phyloP scores from a whole-genome alignment of 1,284 basidiomycete genomes.

The Rhodotorula sp. region DNA sequence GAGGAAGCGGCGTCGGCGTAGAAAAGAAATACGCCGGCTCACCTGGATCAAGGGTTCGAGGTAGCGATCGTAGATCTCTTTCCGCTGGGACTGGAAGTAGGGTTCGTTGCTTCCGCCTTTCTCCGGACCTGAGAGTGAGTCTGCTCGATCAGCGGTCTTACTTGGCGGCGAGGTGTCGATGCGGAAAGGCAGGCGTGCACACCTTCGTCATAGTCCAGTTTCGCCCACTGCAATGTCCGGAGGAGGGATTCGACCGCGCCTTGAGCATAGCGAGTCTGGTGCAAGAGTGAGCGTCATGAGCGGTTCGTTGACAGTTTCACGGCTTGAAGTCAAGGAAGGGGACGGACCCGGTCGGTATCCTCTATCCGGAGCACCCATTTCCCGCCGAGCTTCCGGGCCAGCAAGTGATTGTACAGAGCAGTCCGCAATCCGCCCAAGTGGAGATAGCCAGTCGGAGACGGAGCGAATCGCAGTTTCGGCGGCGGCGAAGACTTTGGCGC shows the following conservation, averaged over 20 bases:
- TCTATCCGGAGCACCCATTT: constrained; percentile 90
- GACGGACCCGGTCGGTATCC: constrained; percentile 78
- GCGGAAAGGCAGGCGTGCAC: constrained; percentile 7
- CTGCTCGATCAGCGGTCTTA: neutral
- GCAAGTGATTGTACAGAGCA: constrained; percentile 88
- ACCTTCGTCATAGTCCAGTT: constrained; percentile 89
- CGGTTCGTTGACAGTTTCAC: too few species aligned
- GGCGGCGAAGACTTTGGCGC: neutral
- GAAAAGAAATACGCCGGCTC: constrained; percentile 30
- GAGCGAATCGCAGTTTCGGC: constrained; percentile 75
- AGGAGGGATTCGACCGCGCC: constrained; percentile 80
- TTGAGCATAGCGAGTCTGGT: constrained; percentile 71
- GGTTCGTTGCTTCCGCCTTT: constrained; percentile 68
- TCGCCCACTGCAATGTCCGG: constrained; percentile 82
- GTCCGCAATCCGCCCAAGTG: constrained; percentile 96
- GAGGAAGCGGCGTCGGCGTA: too few species aligned
- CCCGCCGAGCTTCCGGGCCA: constrained; percentile 74
- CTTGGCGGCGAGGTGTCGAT: neutral
- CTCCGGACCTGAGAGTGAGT: constrained; percentile 64
- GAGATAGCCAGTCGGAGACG: constrained; percentile 90
- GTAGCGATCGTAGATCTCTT: constrained; percentile 76
- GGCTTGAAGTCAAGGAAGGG: neutral
- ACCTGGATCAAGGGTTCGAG: constrained; percentile 73
- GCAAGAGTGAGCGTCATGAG: neutral
- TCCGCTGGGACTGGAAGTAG: constrained; percentile 84